Evolutionary conservation across 805 yeast species (phyloP).

Genomic region (Saturnispora sekii): DNA sequence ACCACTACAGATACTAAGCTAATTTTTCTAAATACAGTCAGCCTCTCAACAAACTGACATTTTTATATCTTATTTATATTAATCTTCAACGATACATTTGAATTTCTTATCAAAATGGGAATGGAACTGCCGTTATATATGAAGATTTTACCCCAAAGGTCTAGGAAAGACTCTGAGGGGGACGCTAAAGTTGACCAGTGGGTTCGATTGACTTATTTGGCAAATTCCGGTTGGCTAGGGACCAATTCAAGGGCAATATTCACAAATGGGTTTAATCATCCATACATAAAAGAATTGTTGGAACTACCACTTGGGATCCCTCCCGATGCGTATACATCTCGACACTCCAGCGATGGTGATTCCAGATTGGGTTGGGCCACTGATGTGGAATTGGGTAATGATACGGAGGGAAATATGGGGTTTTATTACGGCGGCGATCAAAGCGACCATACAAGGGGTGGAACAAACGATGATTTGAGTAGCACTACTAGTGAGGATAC

Average conservation of each 20-base stretch:
- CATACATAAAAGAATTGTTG: constrained; percentile 1
- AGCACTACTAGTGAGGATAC: not conserved
- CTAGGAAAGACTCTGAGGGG: not conserved
- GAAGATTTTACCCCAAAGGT: constrained; percentile 1
- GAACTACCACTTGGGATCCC: constrained; percentile 1
- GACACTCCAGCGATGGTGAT: constrained; percentile 2
- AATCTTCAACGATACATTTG: constrained; percentile 3
- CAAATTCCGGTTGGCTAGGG: constrained; percentile 8
- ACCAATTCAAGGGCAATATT: constrained; percentile 4
- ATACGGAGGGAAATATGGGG: constrained; percentile 2
- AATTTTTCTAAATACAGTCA: not conserved
- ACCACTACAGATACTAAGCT: constrained; percentile 88
- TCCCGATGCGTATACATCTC: not conserved
- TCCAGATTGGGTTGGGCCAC: constrained; percentile 2
- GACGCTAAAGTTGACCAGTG: not conserved
- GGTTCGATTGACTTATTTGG: constrained; percentile 1
- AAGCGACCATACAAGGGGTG: not conserved
- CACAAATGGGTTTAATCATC: not conserved
- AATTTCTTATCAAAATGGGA: not conserved
- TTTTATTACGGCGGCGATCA: constrained; percentile 9
- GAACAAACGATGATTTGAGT: not conserved
- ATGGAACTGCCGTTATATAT: not conserved
- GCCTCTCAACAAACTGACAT: constrained; percentile 7
- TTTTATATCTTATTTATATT: constrained; percentile 1
- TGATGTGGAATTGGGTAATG: not conserved